Conservation (phyloP, 352 stramenopile genomes). For the Albugo candida region DNA sequence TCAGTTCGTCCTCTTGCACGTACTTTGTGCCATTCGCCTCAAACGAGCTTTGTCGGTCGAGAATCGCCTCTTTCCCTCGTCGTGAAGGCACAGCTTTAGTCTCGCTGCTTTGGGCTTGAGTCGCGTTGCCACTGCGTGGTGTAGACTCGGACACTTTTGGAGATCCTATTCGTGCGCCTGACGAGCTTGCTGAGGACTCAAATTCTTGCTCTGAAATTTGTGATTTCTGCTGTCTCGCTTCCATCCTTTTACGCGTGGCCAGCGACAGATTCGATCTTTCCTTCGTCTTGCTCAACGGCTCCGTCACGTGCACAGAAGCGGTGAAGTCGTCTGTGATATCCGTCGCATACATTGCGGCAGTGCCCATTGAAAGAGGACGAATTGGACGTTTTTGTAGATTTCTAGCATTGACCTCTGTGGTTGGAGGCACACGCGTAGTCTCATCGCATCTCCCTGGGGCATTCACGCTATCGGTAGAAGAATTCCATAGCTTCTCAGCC, state of each 20-base stretch:
- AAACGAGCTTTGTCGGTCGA: constrained; percentile 2
- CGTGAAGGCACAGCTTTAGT: not conserved
- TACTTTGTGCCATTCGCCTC: constrained; percentile 48
- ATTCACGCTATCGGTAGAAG: not conserved
- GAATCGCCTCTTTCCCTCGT: not conserved
- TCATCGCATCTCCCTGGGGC: not conserved
- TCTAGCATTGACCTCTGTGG: no score
- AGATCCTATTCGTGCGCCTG: not conserved
- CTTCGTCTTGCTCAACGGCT: not conserved
- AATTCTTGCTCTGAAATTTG: constrained; percentile 38
- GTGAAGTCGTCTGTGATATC: no score
- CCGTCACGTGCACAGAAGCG: no score
- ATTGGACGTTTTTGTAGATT: no score
- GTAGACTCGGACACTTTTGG: not conserved
- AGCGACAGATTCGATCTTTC: constrained; percentile 10
- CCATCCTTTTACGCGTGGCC: constrained; percentile 34
- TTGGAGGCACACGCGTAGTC: not conserved
- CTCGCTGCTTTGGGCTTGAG: not conserved
- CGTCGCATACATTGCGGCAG: no score
- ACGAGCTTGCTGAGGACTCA: constrained; percentile 20
- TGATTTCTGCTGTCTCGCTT: constrained; percentile 36
- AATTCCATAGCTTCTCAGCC: constrained; percentile 11
- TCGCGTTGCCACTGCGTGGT: not conserved
- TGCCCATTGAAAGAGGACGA: no score
- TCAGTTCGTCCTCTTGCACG: constrained; percentile 34